Evolutionary conservation across 2,329 filamentous ascomycete species (phyloP).

Genomic region (Microsporum ferrugineum): DNA sequence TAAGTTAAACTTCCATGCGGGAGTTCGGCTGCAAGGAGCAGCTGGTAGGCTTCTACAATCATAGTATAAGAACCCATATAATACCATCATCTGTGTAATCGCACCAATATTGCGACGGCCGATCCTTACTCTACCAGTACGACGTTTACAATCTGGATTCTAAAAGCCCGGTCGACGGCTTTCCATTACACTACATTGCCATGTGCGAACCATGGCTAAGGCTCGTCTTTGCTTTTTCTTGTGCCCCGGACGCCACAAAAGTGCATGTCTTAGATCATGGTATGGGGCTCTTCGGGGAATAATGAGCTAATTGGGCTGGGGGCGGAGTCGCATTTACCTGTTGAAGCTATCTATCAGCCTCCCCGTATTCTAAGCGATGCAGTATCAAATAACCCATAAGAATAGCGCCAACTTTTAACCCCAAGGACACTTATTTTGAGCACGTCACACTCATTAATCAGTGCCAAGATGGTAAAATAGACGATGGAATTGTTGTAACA

Average conservation of each 20-base stretch:
- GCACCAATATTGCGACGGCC: not conserved
- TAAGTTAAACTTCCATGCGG: not conserved
- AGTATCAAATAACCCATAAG: not conserved
- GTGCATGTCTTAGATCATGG: not conserved
- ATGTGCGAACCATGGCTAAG: not conserved
- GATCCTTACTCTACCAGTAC: not conserved
- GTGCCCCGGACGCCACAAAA: not conserved
- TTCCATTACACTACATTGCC: not conserved
- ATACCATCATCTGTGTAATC: not conserved
- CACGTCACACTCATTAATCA: too few species aligned
- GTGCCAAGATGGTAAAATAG: too few species aligned
- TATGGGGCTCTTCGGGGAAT: conserved; percentile 1
- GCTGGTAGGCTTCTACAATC: not conserved
- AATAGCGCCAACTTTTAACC: too few species aligned
- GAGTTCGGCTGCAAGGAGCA: not conserved
- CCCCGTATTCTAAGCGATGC: not conserved
- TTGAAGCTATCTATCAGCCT: not conserved
- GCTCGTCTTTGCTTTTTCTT: not conserved
- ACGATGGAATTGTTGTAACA: too few species aligned
- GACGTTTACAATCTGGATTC: not conserved
- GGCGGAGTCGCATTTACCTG: not conserved
- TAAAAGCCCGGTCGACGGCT: not conserved
- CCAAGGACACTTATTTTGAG: not conserved
- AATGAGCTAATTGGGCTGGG: not conserved
- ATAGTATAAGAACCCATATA: not conserved